These are phyloP conservation scores for Boletus reticuloceps DNA, from an alignment of 768 basidiomycete genomes.

Conservation along the genomic window DNA sequence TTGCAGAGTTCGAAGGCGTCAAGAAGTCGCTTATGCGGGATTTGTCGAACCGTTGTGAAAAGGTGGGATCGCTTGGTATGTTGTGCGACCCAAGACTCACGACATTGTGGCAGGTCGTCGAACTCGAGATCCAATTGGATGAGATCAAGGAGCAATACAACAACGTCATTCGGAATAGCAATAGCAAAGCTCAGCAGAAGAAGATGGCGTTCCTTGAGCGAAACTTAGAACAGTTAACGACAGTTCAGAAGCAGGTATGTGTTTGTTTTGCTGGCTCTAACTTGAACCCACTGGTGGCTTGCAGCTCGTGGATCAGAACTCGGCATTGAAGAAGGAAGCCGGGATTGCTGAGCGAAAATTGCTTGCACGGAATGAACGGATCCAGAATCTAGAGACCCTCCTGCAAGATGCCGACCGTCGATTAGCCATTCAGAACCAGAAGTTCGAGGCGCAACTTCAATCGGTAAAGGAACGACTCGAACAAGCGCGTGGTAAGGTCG, in stretches of 20 bases:
- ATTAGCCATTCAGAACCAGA: constrained; percentile 89
- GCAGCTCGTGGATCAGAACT: constrained; percentile 98
- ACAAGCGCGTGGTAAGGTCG: constrained; percentile 78
- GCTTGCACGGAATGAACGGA: constrained; percentile 94
- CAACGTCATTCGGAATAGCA: constrained; percentile 96
- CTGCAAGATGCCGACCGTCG: constrained; percentile 93
- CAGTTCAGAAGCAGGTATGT: constrained; percentile 94
- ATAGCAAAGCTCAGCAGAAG: constrained; percentile 97
- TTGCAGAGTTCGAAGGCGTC: constrained; percentile 97
- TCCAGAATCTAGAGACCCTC: constrained; percentile 91
- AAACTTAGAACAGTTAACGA: constrained; percentile 90
- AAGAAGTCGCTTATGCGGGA: constrained; percentile 99
- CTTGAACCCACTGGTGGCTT: constrained; percentile 14
- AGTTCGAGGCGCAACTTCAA: constrained; percentile 91
- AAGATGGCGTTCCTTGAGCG: constrained; percentile 99
- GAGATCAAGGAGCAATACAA: constrained; percentile 99
- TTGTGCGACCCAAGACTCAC: constrained; percentile 15
- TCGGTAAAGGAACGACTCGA: constrained; percentile 89
- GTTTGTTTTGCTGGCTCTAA: neutral
- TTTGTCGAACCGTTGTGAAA: constrained; percentile 98
- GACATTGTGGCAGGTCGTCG: constrained; percentile 72
- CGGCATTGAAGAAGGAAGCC: constrained; percentile 94
- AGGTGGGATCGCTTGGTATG: constrained; percentile 49
- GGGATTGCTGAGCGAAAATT: constrained; percentile 96
- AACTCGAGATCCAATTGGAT: constrained; percentile 97